Conservation (phyloP, 2,329 filamentous ascomycete genomes). For the Neonectria faginata region DNA sequence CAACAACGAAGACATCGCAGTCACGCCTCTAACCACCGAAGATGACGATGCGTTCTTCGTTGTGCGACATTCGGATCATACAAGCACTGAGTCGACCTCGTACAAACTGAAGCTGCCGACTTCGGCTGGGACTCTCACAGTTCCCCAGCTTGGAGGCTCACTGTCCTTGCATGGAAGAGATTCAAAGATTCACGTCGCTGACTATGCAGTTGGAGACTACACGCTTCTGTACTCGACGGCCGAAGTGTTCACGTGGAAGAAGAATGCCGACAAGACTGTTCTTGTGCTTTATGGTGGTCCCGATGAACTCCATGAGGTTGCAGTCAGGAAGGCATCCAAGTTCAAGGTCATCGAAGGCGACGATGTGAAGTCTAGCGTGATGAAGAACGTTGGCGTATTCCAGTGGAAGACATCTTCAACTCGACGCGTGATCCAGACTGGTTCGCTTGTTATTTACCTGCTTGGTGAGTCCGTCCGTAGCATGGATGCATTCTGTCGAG, state of each 20-base stretch:
- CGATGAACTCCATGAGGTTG: conserved; percentile 72
- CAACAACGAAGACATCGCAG: conserved; percentile 62
- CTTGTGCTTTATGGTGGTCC: conserved; percentile 73
- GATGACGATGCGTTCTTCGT: conserved; percentile 70
- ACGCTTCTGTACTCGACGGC: conserved; percentile 75
- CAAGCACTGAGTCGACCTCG: conserved; percentile 64
- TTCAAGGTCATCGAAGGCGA: conserved; percentile 43
- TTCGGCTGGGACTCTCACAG: conserved; percentile 59
- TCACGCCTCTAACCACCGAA: conserved; percentile 71
- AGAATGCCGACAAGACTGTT: conserved; percentile 68
- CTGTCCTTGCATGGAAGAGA: conserved; percentile 72
- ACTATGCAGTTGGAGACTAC: conserved; percentile 72
- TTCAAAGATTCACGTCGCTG: conserved; percentile 74
- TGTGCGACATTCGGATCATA: conserved; percentile 74
- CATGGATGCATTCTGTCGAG: rapidly evolving
- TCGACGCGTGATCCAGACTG: conserved; percentile 49
- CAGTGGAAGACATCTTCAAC: conserved; percentile 49
- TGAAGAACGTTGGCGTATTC: conserved; percentile 40
- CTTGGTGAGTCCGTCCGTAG: conserved; percentile 42
- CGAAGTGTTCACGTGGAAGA: conserved; percentile 78
- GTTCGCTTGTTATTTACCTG: conserved; percentile 57
- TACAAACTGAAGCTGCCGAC: conserved; percentile 75
- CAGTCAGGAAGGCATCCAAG: conserved; percentile 51
- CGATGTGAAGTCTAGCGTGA: conserved; percentile 41
- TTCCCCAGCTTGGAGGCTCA: conserved; percentile 69